phyloP scores from a whole-genome alignment of 179 eudicot species.

The Pouteria campechiana region DNA sequence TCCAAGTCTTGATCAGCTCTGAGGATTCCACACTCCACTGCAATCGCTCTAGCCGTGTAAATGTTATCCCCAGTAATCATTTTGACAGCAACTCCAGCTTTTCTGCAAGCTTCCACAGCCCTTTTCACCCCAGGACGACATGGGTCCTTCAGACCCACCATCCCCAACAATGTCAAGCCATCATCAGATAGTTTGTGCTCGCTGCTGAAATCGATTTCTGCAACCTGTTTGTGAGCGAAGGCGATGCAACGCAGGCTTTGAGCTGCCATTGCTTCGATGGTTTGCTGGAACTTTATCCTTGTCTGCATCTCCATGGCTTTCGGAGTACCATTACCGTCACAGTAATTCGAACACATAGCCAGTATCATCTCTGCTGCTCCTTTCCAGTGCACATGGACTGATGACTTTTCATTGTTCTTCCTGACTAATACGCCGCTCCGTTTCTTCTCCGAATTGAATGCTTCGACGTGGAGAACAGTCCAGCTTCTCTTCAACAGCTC shows the following conservation, averaged over 20 bases:
- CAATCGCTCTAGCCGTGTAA: constrained; percentile 45
- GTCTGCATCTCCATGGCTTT: constrained; percentile 12
- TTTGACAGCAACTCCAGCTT: constrained; percentile 37
- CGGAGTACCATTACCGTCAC: constrained; percentile 21
- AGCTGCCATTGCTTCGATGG: constrained; percentile 53
- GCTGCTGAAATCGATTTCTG: not conserved
- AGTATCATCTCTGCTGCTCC: constrained; percentile 71
- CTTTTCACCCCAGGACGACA: constrained; percentile 42
- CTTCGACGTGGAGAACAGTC: constrained; percentile 28
- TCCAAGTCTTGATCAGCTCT: constrained; percentile 4
- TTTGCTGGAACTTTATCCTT: constrained; percentile 13
- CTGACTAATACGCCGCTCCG: constrained; percentile 39
- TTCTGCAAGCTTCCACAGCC: constrained; percentile 33
- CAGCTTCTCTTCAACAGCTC: constrained; percentile 18
- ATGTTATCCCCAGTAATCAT: constrained; percentile 53
- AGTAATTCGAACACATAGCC: constrained; percentile 32
- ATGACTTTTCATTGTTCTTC: constrained; percentile 12
- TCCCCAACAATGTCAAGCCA: constrained; percentile 23
- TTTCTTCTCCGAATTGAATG: constrained; percentile 55
- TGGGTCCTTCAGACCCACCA: constrained; percentile 45
- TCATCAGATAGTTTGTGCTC: constrained; percentile 6
- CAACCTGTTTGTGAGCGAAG: constrained; percentile 36
- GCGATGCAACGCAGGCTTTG: constrained; percentile 60
- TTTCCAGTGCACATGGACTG: constrained; percentile 42
- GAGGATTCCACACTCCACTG: constrained; percentile 42